Percentiles rank a stretch among this genome's conserved stretches.
Evolutionary conservation across 352 stramenopile genomes (phyloP).

Genomic region (Phytopythium helicoides): DNA sequence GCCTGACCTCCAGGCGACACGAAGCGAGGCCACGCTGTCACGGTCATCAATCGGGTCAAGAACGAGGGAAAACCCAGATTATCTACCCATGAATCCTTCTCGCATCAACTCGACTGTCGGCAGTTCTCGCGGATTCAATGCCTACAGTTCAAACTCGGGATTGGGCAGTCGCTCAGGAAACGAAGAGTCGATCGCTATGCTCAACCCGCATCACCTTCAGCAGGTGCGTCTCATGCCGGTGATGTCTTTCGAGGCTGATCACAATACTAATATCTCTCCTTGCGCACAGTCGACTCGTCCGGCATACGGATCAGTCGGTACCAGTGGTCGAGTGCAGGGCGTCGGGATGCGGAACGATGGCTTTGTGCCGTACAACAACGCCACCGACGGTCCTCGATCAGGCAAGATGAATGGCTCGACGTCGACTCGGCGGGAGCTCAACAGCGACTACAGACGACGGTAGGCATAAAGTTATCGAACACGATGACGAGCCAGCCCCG

Average conservation of each 20-base stretch:
- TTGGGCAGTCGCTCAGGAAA: neutral
- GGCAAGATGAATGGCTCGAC: no score
- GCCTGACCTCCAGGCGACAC: neutral
- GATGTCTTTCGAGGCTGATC: neutral
- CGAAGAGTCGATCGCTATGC: conserved; percentile 3
- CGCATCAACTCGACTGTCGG: neutral
- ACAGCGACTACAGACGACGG: no score
- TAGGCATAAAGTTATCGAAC: no score
- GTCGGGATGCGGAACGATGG: no score
- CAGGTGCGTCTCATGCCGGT: neutral
- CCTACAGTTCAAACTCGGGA: neutral
- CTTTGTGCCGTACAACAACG: no score
- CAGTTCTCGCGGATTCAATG: neutral
- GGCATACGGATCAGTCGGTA: conserved; percentile 2
- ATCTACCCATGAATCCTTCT: neutral
- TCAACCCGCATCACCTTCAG: conserved; percentile 3
- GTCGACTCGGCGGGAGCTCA: no score
- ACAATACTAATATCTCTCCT: neutral
- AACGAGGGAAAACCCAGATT: neutral
- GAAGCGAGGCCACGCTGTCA: neutral
- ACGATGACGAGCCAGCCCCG: no score
- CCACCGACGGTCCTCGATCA: no score
- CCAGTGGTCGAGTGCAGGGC: neutral
- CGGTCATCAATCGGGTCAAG: neutral
- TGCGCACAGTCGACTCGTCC: conserved; percentile 1